Base-by-base conservation (phyloP, 2,329 filamentous ascomycete species). In the Colletotrichum australisinense region DNA sequence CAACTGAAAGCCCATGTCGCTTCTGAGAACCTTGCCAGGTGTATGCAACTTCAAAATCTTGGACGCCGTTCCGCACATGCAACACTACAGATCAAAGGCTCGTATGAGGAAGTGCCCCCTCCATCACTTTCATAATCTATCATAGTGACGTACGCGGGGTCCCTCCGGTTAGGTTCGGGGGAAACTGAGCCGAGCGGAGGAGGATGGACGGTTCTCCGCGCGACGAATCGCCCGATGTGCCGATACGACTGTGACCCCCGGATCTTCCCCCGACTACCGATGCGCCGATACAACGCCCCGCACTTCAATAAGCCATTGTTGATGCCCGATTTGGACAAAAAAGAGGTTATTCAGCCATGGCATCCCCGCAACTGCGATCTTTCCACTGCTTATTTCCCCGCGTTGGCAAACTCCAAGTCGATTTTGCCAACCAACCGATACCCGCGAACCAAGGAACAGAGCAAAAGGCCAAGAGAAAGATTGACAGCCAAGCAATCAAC, bases 191-290 rank as follows among this genome's bases (percentile, higher is more conserved):
- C 71, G 71, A 66, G 56, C 55, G 46, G 19, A 3, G 32, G n/a
- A 24, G 3, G 12, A 65, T 52, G 71, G 60, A 38, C 35, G 42
- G 60, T 62, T 66, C 32, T 26, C 35, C 70, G 71, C 46, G 56
- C 60, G 71, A 71, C 56, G 28, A 70, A 62, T 73, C 56, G 26
- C 70, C 70, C 70, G 70, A 65, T 42, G 5, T 1, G 12, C 67
- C 55, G 70, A 65, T 52, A 30, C 55, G 46, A 57, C 46, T 59
- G n/a, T 46, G 42, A 22, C 12, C n/a, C 19, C 71, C 71, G 71
- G 70, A 12, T 56, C 56, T 70, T 73, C 46, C 24, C 24, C 71
- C 67, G 71, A 30, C 32, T 9, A 2, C 67, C 71, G 67, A 53
- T 24, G 52, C 49, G 1, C 70, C 67, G 70, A 57, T 57, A 22